These are phyloP conservation scores for Solanum corneliomulleri DNA, from an alignment of 257 asterid species.

Conservation along the genomic window DNA sequence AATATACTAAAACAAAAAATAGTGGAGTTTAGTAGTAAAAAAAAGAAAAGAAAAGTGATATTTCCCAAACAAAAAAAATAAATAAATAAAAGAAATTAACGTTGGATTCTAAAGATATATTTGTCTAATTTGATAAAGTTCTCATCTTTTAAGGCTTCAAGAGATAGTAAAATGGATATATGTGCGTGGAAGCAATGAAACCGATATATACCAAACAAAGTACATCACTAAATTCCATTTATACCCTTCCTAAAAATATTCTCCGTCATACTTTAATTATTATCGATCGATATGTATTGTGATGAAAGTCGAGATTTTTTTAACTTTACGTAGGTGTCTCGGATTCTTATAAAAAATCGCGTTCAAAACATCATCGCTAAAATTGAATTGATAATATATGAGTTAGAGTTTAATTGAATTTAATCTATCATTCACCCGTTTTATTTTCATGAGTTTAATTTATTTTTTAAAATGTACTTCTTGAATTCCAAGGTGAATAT, in stretches of 20 bases:
- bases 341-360: no score
- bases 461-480: neutral
- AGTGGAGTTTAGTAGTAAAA: slow-evolving; percentile 19
- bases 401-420: neutral
- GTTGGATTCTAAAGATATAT: slow-evolving; percentile 27
- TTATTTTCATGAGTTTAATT: neutral
- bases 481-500: neutral
- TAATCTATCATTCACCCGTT: neutral
- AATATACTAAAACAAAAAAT: slow-evolving; percentile 2
- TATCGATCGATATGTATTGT: neutral
- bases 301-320: neutral
- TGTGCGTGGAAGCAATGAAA: neutral
- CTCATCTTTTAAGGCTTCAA: slow-evolving; percentile 52
- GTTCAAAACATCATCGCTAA: neutral
- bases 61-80: neutral
- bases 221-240: slow-evolving; percentile 22
- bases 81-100: slow-evolving; percentile 2
- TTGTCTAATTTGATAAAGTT: slow-evolving; percentile 65
- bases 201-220: slow-evolving; percentile 35
- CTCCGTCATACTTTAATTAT: neutral
- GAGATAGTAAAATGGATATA: slow-evolving; percentile 27
- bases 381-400: neutral
- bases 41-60: slow-evolving; percentile 9
- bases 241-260: slow-evolving; percentile 8
- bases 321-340: neutral